These are phyloP conservation scores for Eucalyptus guilfoylei DNA, from an alignment of 345 rosid genomes.

Conservation along the genomic window DNA sequence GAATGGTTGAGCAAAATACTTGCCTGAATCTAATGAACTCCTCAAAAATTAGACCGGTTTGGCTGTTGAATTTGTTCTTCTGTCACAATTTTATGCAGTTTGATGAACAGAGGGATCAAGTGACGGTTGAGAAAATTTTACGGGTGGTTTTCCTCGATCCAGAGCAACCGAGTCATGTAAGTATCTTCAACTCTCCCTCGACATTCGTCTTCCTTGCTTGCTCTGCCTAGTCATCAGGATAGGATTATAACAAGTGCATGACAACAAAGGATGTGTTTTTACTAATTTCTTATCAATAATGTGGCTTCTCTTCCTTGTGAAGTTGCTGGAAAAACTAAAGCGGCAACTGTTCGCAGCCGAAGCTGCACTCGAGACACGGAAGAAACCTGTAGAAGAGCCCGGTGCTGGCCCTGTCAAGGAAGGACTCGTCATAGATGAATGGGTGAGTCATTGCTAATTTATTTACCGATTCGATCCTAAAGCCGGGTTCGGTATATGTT, in stretches of 20 bases:
- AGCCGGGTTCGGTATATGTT: not conserved
- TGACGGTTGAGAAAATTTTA: slow-evolving; percentile 49
- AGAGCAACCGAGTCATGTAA: slow-evolving; percentile 35
- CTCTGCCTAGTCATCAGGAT: not conserved
- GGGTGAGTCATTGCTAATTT: slow-evolving; percentile 24
- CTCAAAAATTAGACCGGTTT: not conserved
- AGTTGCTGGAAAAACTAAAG: slow-evolving; percentile 50
- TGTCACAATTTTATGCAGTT: slow-evolving; percentile 27
- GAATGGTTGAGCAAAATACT: not conserved
- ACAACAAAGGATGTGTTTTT: not conserved
- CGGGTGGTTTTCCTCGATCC: slow-evolving; percentile 65
- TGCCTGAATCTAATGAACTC: not conserved
- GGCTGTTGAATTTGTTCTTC: not conserved
- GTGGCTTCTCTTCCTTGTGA: not conserved
- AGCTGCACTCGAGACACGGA: slow-evolving; percentile 43
- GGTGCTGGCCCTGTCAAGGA: slow-evolving; percentile 35
- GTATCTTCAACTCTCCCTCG: not conserved
- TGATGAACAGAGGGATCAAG: slow-evolving; percentile 67
- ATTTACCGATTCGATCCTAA: not conserved
- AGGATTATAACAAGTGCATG: not conserved
- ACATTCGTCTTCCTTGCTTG: not conserved
- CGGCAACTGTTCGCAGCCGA: slow-evolving; percentile 55
- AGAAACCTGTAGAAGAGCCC: slow-evolving; percentile 48
- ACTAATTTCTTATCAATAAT: not conserved
- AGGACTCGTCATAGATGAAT: slow-evolving; percentile 74